Percentiles rank a stretch among this genome's conserved stretches.
These are phyloP conservation scores for Spiromastix sp. DNA, from an alignment of 2,329 filamentous ascomycete species.

Conservation along the genomic window DNA sequence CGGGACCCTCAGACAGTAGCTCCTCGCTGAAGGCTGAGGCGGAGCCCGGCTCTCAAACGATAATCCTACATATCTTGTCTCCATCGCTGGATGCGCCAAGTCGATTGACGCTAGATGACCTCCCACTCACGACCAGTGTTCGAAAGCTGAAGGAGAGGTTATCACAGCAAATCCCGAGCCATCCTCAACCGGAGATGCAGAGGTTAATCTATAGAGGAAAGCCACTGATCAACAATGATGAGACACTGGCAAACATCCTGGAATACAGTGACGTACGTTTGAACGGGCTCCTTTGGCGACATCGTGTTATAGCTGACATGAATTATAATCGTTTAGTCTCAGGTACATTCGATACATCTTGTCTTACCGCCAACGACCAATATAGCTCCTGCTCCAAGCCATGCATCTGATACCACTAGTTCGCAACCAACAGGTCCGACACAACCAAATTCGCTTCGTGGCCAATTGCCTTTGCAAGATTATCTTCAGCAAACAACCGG, in stretches of 20 bases:
- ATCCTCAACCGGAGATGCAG: constrained; percentile 38
- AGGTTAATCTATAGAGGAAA: constrained; percentile 49
- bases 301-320: neutral
- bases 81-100: constrained; percentile 28
- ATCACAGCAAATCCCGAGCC: constrained; percentile 36
- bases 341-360: constrained; percentile 26
- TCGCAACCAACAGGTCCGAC: neutral
- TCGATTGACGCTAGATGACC: constrained; percentile 26
- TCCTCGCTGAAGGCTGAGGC: too few species aligned
- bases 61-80: constrained; percentile 31
- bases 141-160: constrained; percentile 44
- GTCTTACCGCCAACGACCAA: constrained; percentile 30
- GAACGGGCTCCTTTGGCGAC: neutral
- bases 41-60: constrained; percentile 7
- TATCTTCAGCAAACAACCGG: neutral
- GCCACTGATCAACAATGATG: constrained; percentile 39
- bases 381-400: neutral
- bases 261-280: constrained; percentile 39
- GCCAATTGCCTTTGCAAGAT: neutral
- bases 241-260: constrained; percentile 41
- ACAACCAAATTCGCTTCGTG: too few species aligned
- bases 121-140: constrained; percentile 36
- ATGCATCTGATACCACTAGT: neutral
- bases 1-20: neutral
- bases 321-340: constrained; percentile 1